Evolutionary conservation across 2,329 filamentous ascomycete genomes (phyloP), one percentile per base, ranked within the genome.

Genomic region (Fusarium sp.): DNA sequence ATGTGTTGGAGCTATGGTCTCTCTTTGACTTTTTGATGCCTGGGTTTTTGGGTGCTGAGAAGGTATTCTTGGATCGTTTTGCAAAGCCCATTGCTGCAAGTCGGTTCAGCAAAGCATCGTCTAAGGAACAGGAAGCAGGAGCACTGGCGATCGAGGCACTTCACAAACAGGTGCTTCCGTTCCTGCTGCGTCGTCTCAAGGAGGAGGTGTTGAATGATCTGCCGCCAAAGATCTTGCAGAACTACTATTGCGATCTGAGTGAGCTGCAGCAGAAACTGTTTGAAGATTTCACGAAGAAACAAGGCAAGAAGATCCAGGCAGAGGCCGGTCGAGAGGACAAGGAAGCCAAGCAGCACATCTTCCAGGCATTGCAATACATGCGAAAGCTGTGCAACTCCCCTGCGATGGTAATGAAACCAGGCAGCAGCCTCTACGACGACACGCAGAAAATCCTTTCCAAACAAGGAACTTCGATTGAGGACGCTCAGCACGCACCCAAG

Each of bases 21-120:
- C 83, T 99, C 5, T 99, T 99, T 73, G 95, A 99, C 78, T 99
- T 99, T 79, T 82, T 99, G 59, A 99, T 99, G 95, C 95, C 96
- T 4, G 96, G 95, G 3, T 99, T 99, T 81, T 83, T 99, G 7
- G 95, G 95, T 29, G 92, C 93, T 0, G 93, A 88, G 61, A 97
- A 96, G 79, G 92, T 97, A n/a, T 97, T 97, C 79, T 83, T 96
- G 65, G 94, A 97, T 75, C 88, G 93, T 4, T 97, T 97, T 69
- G 93, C 93, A 8, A 97, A 97, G 77, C 93, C 93, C 2, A 97
- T 97, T 69, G 92, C 94, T 1, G 93, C 93, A 5, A 97, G 92
- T 72, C 91, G 96, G 19, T 97, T 93, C 74, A 94, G 92, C 77
- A 99, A 98, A 76, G 96, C 95, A 1, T 98, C 94, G 1, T 97